Percentiles rank a stretch among this genome's conserved stretches.
These are phyloP conservation scores for Rhizophagus sp. DNA, from an alignment of 192 early-diverging fungal genomes.

Conservation along the genomic window DNA sequence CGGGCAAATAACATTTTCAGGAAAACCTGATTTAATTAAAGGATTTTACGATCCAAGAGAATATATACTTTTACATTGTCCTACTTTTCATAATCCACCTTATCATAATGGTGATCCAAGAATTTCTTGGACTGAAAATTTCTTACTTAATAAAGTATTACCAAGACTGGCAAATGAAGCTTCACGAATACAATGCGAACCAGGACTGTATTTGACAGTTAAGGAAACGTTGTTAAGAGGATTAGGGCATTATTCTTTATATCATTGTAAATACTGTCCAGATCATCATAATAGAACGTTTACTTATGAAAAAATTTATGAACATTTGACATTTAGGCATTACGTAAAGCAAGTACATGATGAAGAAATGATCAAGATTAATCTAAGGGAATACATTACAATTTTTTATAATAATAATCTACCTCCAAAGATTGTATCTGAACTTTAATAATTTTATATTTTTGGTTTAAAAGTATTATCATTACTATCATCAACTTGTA, in stretches of 20 bases:
- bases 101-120: neutral
- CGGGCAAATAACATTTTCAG: neutral
- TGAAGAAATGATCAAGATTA: neutral
- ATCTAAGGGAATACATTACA: neutral
- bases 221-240: neutral
- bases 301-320: neutral
- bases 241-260: neutral
- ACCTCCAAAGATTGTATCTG: neutral
- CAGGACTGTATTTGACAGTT: slow-evolving; percentile 2
- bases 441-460: neutral
- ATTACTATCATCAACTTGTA: neutral
- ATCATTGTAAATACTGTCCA: neutral
- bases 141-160: neutral
- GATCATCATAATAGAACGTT: neutral
- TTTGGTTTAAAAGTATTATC: neutral
- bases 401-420: neutral
- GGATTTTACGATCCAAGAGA: neutral
- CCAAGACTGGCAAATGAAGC: neutral
- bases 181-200: neutral
- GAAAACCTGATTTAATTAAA: neutral
- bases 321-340: neutral
- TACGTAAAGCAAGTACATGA: no score
- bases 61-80: slow-evolving; percentile 16
- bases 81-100: neutral
- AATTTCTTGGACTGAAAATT: neutral